These are phyloP conservation scores for Sporothrix phasma DNA, from an alignment of 2,329 filamentous ascomycete species.

Conservation along the genomic window DNA sequence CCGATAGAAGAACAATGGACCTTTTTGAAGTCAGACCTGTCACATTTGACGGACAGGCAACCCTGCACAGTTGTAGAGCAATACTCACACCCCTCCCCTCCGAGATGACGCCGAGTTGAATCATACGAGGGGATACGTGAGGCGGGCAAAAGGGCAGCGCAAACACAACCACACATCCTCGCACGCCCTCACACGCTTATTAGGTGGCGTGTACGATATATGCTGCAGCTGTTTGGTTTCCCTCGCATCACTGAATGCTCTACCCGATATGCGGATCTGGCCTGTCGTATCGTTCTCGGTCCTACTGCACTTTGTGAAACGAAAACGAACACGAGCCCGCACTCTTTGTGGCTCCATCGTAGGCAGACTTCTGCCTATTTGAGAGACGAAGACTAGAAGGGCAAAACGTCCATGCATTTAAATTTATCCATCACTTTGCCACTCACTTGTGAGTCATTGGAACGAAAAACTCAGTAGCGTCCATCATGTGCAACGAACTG, in stretches of 20 bases:
- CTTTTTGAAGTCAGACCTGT: neutral
- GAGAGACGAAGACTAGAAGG: neutral
- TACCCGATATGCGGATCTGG: no score
- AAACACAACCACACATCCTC: neutral
- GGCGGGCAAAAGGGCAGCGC: neutral
- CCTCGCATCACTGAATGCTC: neutral
- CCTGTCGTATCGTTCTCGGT: neutral
- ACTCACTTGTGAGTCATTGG: neutral
- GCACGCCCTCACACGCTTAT: neutral
- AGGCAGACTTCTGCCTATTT: neutral
- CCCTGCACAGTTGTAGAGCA: neutral
- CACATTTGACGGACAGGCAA: neutral
- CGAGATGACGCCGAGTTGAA: constrained; percentile 3
- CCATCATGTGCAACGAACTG: no score
- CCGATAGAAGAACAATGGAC: neutral
- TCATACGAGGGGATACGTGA: neutral
- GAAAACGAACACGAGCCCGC: neutral
- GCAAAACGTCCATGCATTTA: no score
- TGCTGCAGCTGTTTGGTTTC: no score
- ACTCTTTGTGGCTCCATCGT: neutral
- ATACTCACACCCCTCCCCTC: neutral
- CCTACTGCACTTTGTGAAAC: neutral
- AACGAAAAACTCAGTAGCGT: no score
- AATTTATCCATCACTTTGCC: no score
- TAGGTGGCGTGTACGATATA: no score